phyloP scores from a whole-genome alignment of 805 yeast species.

The Kregervanrija fluxuum region DNA sequence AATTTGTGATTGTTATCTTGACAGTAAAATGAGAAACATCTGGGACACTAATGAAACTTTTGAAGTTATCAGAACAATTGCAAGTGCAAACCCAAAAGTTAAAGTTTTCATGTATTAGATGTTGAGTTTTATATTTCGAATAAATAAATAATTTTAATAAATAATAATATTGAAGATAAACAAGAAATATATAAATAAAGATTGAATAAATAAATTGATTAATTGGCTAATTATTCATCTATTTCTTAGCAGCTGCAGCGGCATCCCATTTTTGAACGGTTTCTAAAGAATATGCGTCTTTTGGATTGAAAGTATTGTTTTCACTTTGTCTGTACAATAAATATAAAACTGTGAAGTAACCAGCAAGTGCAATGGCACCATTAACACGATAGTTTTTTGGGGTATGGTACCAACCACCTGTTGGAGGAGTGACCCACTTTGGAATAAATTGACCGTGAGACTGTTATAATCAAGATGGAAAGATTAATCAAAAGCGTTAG shows the following conservation, averaged over 20 bases:
- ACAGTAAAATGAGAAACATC: constrained; percentile 49
- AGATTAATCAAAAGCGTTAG: too few relatives aligned
- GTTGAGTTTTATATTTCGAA: neutral
- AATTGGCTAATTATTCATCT: neutral
- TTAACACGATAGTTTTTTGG: constrained; percentile 44
- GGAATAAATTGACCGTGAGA: constrained; percentile 22
- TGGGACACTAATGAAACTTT: constrained; percentile 51
- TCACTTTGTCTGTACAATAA: constrained; percentile 32
- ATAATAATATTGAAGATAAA: constrained; percentile 1
- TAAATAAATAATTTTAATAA: constrained; percentile 3
- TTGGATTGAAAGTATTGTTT: constrained; percentile 29
- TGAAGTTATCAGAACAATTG: constrained; percentile 32
- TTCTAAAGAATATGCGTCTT: constrained; percentile 30
- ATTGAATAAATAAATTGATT: neutral
- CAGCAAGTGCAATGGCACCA: constrained; percentile 33
- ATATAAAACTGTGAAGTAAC: constrained; percentile 28
- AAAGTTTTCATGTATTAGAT: constrained; percentile 45
- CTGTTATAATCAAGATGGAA: neutral
- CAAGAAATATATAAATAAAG: constrained; percentile 5
- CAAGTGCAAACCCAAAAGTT: constrained; percentile 30
- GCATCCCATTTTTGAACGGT: constrained; percentile 38
- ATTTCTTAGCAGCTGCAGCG: constrained; percentile 31
- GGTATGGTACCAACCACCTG: constrained; percentile 52
- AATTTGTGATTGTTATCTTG: constrained; percentile 56
- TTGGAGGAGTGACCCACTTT: constrained; percentile 33